Evolutionary conservation across 805 yeast species (phyloP).

Genomic region (Wickerhamomyces queroliae): DNA sequence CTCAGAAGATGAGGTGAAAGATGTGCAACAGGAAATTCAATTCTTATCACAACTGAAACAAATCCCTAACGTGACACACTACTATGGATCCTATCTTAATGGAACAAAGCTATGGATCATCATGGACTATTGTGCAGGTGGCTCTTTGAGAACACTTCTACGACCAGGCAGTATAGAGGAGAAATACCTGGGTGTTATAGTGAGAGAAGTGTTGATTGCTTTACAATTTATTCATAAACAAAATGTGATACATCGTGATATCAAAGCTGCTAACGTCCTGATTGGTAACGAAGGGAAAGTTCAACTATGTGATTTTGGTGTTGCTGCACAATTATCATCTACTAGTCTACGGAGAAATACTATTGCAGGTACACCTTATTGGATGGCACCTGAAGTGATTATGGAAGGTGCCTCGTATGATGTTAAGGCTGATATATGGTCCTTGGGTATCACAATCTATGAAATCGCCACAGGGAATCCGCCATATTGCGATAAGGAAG

Average conservation of each 20-base stretch:
- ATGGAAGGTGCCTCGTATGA: slow-evolving; percentile 86
- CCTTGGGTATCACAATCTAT: slow-evolving; percentile 87
- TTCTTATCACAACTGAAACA: slow-evolving; percentile 76
- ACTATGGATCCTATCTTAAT: slow-evolving; percentile 80
- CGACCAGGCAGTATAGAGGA: slow-evolving; percentile 89
- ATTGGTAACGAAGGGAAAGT: slow-evolving; percentile 87
- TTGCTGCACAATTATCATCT: slow-evolving; percentile 87
- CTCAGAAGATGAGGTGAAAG: slow-evolving; percentile 88
- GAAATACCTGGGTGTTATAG: slow-evolving; percentile 72
- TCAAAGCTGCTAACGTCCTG: slow-evolving; percentile 93
- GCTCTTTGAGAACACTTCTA: slow-evolving; percentile 67
- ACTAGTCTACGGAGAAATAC: slow-evolving; percentile 78
- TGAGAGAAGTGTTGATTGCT: slow-evolving; percentile 76
- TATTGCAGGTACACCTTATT: slow-evolving; percentile 93
- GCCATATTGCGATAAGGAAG: slow-evolving; percentile 94
- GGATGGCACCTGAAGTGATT: slow-evolving; percentile 99
- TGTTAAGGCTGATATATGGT: slow-evolving; percentile 95
- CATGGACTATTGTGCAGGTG: slow-evolving; percentile 98
- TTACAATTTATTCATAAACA: slow-evolving; percentile 76
- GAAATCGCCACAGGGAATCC: slow-evolving; percentile 98
- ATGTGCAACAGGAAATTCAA: slow-evolving; percentile 89
- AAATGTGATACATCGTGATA: slow-evolving; percentile 93
- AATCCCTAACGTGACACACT: slow-evolving; percentile 89
- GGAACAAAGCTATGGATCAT: slow-evolving; percentile 96
- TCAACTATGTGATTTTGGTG: slow-evolving; percentile 95